These are phyloP conservation scores for Vitellaria paradoxa DNA, from an alignment of 179 eudicot genomes.

Conservation along the genomic window DNA sequence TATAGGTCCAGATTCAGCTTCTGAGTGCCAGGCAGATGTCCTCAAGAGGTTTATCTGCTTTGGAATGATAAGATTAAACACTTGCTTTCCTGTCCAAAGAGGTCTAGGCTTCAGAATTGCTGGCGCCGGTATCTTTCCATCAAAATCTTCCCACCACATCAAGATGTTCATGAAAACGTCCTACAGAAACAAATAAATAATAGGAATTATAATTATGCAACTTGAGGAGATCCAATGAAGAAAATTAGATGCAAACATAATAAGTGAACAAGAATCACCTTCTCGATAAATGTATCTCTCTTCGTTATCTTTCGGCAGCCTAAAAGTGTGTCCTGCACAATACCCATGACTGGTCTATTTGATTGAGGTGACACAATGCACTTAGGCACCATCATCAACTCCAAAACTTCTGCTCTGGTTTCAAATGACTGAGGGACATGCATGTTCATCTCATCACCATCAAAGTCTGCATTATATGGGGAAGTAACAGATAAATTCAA, in stretches of 20 bases:
- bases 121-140: constrained; percentile 97
- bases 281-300: constrained; percentile 97
- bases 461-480: constrained; percentile 99
- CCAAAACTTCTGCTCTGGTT: constrained; percentile 96
- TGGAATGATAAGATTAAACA: constrained; percentile 93
- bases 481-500: constrained; percentile 94
- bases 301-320: constrained; percentile 98
- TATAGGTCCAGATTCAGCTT: constrained; percentile 70
- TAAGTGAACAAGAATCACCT: constrained; percentile 41
- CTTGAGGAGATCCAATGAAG: neutral
- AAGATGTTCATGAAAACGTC: constrained; percentile 98
- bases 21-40: constrained; percentile 91
- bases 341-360: constrained; percentile 98
- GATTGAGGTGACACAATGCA: constrained; percentile 98
- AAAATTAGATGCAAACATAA: neutral
- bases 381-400: constrained; percentile 99
- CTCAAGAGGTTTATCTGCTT: constrained; percentile 95
- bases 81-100: constrained; percentile 99
- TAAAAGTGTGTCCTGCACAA: constrained; percentile 95
- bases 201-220: neutral
- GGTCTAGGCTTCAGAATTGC: constrained; percentile 96
- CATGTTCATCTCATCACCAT: constrained; percentile 99
- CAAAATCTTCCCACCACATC: constrained; percentile 99
- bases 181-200: constrained; percentile 32
- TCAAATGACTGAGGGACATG: constrained; percentile 99